phyloP scores from a whole-genome alignment of 148 eudicot species.

The Nyssa sinensis region DNA sequence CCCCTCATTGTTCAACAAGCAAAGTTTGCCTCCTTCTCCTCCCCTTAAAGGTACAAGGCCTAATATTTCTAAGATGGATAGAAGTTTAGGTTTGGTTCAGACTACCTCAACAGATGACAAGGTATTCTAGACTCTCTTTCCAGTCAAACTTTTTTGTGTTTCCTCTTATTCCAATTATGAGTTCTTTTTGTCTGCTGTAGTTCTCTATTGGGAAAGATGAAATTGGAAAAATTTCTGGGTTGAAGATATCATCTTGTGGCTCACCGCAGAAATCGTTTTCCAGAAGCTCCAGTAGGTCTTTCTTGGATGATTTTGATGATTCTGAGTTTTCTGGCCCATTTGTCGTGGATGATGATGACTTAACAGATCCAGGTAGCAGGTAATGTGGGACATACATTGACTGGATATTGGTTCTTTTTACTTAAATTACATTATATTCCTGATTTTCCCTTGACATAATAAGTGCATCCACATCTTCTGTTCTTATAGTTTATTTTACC shows the following conservation, averaged over 20 bases:
- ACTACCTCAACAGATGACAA: constrained; percentile 47
- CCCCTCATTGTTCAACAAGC: constrained; percentile 31
- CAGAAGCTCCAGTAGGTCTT: constrained; percentile 78
- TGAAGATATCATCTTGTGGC: constrained; percentile 49
- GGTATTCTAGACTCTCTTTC: constrained; percentile 36
- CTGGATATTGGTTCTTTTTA: background rate
- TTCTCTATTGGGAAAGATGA: constrained; percentile 59
- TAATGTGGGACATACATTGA: constrained; percentile 22
- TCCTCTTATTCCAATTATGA: background rate
- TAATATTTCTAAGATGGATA: constrained; percentile 43
- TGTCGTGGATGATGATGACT: constrained; percentile 69
- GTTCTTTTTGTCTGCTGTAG: constrained; percentile 34
- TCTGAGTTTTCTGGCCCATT: constrained; percentile 81
- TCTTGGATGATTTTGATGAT: constrained; percentile 75
- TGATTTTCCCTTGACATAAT: background rate
- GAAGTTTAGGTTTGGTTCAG: constrained; percentile 41
- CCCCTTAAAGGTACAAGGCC: constrained; percentile 53
- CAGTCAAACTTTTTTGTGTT: background rate
- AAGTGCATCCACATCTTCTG: background rate
- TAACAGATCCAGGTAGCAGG: constrained; percentile 60
- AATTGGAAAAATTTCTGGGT: constrained; percentile 44
- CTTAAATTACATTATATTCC: background rate
- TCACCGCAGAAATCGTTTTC: constrained; percentile 68
- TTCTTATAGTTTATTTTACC: background rate
- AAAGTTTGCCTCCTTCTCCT: constrained; percentile 55